phyloP scores from a whole-genome alignment of 1,284 basidiomycete genomes.

The Anthracocystis setariae region DNA sequence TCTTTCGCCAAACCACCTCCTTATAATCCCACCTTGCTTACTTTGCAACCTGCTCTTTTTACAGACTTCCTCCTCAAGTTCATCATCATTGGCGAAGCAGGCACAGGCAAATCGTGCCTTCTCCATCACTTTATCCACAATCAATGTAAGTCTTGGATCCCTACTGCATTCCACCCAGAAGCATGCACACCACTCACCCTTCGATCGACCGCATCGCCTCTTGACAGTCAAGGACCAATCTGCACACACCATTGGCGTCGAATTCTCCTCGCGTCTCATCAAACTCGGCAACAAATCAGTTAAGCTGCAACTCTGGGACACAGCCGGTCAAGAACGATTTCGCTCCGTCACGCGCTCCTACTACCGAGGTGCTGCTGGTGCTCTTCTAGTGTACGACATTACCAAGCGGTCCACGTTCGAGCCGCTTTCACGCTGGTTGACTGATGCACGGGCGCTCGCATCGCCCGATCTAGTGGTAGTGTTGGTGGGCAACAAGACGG shows the following conservation, averaged over 20 bases:
- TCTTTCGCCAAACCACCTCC: neutral
- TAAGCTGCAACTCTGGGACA: conserved; percentile 75
- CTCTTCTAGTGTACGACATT: conserved; percentile 92
- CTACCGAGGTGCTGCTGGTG: conserved; percentile 83
- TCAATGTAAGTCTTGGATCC: conserved; percentile 78
- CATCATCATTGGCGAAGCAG: conserved; percentile 95
- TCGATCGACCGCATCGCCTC: neutral
- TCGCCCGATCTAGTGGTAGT: conserved; percentile 87
- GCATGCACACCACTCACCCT: neutral
- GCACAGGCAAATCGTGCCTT: conserved; percentile 94
- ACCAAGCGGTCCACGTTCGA: conserved; percentile 81
- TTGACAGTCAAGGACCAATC: conserved; percentile 89
- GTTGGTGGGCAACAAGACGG: conserved; percentile 93
- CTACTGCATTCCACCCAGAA: neutral
- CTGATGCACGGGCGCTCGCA: conserved; percentile 87
- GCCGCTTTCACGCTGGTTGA: conserved; percentile 85
- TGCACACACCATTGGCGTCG: conserved; percentile 96
- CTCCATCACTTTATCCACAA: conserved; percentile 96
- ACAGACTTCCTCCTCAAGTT: conserved; percentile 94
- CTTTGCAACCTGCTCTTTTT: too few relatives aligned
- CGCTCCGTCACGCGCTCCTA: conserved; percentile 97
- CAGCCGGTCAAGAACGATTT: conserved; percentile 61
- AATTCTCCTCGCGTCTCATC: conserved; percentile 88
- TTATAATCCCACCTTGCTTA: too few relatives aligned
- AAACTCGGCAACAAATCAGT: conserved; percentile 90